Evolutionary conservation across 2,329 filamentous ascomycete genomes (phyloP).

Genomic region (Gnomoniopsis smithogilvyi): DNA sequence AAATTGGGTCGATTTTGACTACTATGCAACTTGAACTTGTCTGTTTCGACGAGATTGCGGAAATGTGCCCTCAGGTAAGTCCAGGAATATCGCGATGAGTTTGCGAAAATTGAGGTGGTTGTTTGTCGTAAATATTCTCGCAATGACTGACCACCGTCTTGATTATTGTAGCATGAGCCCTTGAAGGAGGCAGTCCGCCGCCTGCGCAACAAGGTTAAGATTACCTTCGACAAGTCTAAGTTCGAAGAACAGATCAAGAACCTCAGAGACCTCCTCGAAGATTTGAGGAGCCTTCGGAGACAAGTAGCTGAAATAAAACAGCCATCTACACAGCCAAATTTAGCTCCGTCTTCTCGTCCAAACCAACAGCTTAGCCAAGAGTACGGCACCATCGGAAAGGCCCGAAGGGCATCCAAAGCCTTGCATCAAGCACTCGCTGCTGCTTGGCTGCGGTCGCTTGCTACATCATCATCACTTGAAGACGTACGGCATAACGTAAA

Average conservation of each 20-base stretch:
- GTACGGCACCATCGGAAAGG: background rate
- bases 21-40: background rate
- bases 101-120: no score
- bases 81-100: background rate
- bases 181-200: conserved; percentile 1
- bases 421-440: conserved; percentile 6
- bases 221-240: background rate
- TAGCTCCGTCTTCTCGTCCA: background rate
- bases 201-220: background rate
- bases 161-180: background rate
- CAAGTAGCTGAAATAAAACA: background rate
- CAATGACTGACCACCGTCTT: no score
- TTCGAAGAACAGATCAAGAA: background rate
- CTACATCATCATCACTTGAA: background rate
- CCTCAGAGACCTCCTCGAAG: background rate
- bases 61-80: background rate
- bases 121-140: no score
- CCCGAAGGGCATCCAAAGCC: conserved; percentile 5
- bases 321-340: background rate
- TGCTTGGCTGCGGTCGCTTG: background rate
- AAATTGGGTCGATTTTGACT: background rate
- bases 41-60: background rate
- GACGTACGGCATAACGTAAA: conserved; percentile 3
- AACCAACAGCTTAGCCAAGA: background rate
- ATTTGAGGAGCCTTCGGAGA: background rate